These are phyloP conservation scores for Neurospora sp. DNA, from an alignment of 495 filamentous ascomycete genomes.

Conservation along the genomic window DNA sequence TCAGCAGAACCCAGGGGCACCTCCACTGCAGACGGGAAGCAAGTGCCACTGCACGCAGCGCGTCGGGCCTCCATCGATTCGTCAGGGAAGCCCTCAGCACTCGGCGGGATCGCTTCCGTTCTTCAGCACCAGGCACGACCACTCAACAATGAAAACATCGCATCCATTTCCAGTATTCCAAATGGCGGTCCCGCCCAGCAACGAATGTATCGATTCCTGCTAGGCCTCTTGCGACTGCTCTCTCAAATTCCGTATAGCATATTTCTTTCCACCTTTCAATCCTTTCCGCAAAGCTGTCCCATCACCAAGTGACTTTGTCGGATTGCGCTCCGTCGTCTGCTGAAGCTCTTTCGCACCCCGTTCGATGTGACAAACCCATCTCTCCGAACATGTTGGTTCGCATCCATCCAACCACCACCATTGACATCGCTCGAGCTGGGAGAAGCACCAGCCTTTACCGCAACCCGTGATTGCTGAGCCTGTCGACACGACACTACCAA, in stretches of 20 bases:
- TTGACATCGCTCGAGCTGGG: constrained; percentile 24
- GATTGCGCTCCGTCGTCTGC: background rate
- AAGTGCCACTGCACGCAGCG: background rate
- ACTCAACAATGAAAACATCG: background rate
- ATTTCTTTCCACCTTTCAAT: background rate
- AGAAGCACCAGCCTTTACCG: constrained; percentile 13
- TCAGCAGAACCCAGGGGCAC: background rate
- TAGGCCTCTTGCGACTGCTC: background rate
- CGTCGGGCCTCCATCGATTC: background rate
- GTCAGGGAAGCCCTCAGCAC: background rate
- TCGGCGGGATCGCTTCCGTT: background rate
- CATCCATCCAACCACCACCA: constrained; percentile 13
- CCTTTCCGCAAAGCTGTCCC: background rate
- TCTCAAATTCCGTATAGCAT: background rate
- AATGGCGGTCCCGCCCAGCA: background rate
- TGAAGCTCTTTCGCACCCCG: background rate
- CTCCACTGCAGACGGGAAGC: background rate
- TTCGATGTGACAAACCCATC: constrained; percentile 16
- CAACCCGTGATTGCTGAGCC: constrained; percentile 10
- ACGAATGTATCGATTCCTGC: background rate
- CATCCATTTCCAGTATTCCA: background rate
- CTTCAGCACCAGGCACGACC: background rate
- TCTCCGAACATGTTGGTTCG: constrained; percentile 26
- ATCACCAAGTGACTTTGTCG: background rate
- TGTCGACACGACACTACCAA: background rate